Base-by-base conservation (phyloP, 192 early-diverging fungal species). In the Helicostylum pulchrum region DNA sequence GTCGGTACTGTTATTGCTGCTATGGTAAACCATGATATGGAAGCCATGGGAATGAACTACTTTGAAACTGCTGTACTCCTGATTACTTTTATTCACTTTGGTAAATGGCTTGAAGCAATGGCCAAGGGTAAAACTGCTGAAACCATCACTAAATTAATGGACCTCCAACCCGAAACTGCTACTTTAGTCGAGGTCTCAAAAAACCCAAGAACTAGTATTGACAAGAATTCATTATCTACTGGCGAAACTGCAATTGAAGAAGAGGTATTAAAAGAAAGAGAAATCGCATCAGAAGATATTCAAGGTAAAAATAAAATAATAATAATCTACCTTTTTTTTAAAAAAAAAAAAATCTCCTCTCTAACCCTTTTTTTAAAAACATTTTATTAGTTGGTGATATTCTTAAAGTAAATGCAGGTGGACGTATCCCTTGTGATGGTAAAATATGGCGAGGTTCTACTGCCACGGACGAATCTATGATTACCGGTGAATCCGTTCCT, bases 401-500 rank as follows among this genome's bases (percentile, higher is more conserved):
- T 34, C 71, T 94, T 21, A 81, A 83, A 58, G 87, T 94, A 8
- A 74, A 76, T 36, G 76, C 87, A 36, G 91, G 90, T 20, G 78
- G 67, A 1, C 76, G 84, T 12, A 80, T 94, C 51, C 91, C 91
- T 7, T 90, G 86, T 64, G 91, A 94, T 78, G 92, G 88, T 39
- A 68, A 68, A 57, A 52, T 78, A 8, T 75, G 63, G 63, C 60
- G 63, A n/a, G 90, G 90, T 0, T 66, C 70, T 6, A 81, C 86
- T 0, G 80, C 77, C 32, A 76, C 89, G 2, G 92, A 94, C 62
- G 91, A 92, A 71, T 81, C 82, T 34, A 90, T 92, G 86, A 75
- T 94, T 54, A 94, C 92, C 0, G 92, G 92, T 36, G 92, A 94
- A 74, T 79, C 90, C 0, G 43, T 86, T 15, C 90, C 91, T 9